Evolutionary conservation across 169 alveolate genomes (phyloP), one percentile per base, ranked within the genome.

Genomic region (Prorocentrum cordatum): DNA sequence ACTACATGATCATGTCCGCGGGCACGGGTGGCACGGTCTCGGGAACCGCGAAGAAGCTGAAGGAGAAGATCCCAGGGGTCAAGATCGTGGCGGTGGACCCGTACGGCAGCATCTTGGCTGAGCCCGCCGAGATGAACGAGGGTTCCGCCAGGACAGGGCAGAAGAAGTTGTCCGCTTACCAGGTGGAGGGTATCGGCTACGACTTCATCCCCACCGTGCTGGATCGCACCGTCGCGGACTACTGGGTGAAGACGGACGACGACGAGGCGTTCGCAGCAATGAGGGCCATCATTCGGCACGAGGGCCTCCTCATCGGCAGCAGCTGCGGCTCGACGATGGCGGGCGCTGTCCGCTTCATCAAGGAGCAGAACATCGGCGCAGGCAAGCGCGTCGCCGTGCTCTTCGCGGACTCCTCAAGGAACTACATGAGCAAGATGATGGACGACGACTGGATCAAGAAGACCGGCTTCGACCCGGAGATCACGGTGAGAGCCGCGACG

Each of bases 21-120:
- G 99, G 99, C 27, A 97, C 99, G n/a, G 98, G 99, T 33, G 99
- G 99, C 26, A 96, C 98, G 31, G 83, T 96, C 47, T 93, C 98
- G 7, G 99, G 99, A 14, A 92, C 94, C 26, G 96, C 96, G 36
- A 94, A 95, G 93, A 94, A 95, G 89, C 89, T 97, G 71, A 96
- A 96, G 92, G 98, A 95, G 86, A 82, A 77, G 59, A 47, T 85
- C 71, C 96, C 95, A 20, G 71, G 92, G 33, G 87, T 95, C 85
- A 91, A 94, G 92, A 87, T 96, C 61, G 95, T 96, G 18, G 98
- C 96, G 14, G 96, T 96, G 16, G 99, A 97, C 87, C 99, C 99
- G 24, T 79, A 91, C 45, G 98, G 98, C 54, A 94, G 71, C 82
- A 83, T 62, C 24, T 70, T 83, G 35, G 80, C 91, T 5, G 58